phyloP scores from a whole-genome alignment of 805 yeast species.

The Komagataella pastoris region DNA sequence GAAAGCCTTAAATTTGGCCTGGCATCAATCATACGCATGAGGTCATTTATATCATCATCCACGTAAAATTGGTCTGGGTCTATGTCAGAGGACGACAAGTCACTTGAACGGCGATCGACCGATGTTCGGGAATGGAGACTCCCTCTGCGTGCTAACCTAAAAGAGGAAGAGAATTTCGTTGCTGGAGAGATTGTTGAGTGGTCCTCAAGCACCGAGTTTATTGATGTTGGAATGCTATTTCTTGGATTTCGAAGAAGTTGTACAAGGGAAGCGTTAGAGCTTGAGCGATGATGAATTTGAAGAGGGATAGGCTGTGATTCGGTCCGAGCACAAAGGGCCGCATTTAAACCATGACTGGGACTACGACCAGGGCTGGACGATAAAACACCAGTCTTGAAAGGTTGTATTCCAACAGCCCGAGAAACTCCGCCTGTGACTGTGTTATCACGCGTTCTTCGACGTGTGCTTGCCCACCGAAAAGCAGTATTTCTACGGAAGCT shows the following conservation, averaged over 20 bases:
- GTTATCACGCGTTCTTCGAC: background rate
- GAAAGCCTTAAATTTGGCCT: slow-evolving; percentile 21
- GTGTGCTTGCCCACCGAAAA: slow-evolving; percentile 25
- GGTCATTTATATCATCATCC: slow-evolving; percentile 12
- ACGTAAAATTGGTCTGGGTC: background rate
- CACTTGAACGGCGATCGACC: slow-evolving; percentile 1
- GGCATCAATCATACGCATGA: slow-evolving; percentile 20
- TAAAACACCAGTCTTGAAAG: background rate
- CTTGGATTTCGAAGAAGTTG: slow-evolving; percentile 31
- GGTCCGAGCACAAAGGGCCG: background rate
- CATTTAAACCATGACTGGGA: background rate
- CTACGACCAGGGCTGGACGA: background rate
- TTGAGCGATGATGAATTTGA: slow-evolving; percentile 16
- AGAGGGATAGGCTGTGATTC: slow-evolving; percentile 4
- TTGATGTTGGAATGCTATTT: slow-evolving; percentile 25
- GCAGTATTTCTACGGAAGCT: slow-evolving; percentile 45
- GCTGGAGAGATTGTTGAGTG: background rate
- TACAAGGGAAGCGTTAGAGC: slow-evolving; percentile 39
- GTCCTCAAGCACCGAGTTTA: slow-evolving; percentile 23
- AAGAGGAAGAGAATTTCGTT: background rate
- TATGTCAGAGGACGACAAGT: slow-evolving; percentile 2
- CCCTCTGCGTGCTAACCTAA: slow-evolving; percentile 1
- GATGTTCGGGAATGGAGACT: slow-evolving; percentile 3
- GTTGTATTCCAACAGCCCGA: background rate
- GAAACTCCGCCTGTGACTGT: background rate